Conservation (phyloP, 768 basidiomycete genomes). For the Tulasnella sp. region DNA sequence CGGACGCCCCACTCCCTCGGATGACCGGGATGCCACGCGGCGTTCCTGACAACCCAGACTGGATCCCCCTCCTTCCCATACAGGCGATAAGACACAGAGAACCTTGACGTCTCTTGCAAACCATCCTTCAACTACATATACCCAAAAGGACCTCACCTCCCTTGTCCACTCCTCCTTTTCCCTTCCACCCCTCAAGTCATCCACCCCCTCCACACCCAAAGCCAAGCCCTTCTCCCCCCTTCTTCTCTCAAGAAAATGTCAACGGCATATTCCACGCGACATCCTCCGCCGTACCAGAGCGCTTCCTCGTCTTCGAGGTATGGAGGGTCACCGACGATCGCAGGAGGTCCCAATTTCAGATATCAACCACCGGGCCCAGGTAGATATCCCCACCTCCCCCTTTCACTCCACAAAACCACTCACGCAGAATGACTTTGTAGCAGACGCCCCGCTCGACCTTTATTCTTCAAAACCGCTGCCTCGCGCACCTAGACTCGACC, state of each 20-base stretch:
- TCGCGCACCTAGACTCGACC: not conserved
- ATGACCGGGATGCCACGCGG: not conserved
- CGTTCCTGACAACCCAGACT: constrained; percentile 11
- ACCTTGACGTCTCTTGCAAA: not conserved
- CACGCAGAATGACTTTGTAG: not conserved
- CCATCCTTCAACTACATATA: not conserved
- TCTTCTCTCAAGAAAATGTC: not conserved
- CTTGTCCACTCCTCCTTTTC: not conserved
- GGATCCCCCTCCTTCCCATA: not conserved
- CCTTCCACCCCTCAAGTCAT: not conserved
- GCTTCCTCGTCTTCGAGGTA: not conserved
- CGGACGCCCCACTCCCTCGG: not conserved
- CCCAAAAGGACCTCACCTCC: not conserved
- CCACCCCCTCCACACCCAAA: not conserved
- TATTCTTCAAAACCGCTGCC: not conserved
- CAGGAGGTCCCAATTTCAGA: not conserved
- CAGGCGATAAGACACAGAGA: not conserved
- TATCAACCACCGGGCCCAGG: not conserved
- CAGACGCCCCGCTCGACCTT: not conserved
- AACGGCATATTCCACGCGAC: not conserved
- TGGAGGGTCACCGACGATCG: not conserved
- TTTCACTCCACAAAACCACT: not conserved
- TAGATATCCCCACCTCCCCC: not conserved
- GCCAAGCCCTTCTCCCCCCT: too few relatives aligned
- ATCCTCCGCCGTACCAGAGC: not conserved